Evolutionary conservation across 2,329 filamentous ascomycete species (phyloP).

Genomic region (Paraconiothyrium sp.): DNA sequence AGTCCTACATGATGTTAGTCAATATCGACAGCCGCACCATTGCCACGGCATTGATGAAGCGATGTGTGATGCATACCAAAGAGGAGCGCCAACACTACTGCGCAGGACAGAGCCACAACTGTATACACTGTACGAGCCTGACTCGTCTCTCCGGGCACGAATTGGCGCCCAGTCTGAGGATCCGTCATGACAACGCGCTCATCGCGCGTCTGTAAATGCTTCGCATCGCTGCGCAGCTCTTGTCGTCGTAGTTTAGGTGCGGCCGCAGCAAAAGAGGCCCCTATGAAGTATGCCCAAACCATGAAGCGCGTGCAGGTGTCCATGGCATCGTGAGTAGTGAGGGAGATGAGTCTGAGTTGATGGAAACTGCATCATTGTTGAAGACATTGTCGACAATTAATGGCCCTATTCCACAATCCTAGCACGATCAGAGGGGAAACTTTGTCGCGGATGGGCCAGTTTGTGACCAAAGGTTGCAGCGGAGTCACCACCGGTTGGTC

Average conservation of each 20-base stretch:
- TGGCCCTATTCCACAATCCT: background rate
- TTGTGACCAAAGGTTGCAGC: background rate
- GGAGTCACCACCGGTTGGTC: background rate
- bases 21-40: background rate
- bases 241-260: background rate
- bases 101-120: slow-evolving; percentile 22
- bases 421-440: background rate
- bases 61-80: slow-evolving; percentile 16
- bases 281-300: background rate
- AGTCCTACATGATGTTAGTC: slow-evolving; percentile 18
- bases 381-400: background rate
- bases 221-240: background rate
- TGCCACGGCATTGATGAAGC: background rate
- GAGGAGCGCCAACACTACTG: slow-evolving; percentile 17
- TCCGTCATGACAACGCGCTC: slow-evolving; percentile 22
- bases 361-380: background rate
- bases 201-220: background rate
- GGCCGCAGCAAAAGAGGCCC: background rate
- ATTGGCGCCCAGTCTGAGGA: slow-evolving; percentile 20
- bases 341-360: background rate
- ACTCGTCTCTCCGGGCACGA: slow-evolving; percentile 23
- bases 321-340: background rate
- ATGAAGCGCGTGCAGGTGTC: background rate
- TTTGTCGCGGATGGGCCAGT: background rate
- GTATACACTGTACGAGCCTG: slow-evolving; percentile 25